phyloP scores from a whole-genome alignment of 495 filamentous ascomycete genomes.

The Aspergillus panamensis region DNA sequence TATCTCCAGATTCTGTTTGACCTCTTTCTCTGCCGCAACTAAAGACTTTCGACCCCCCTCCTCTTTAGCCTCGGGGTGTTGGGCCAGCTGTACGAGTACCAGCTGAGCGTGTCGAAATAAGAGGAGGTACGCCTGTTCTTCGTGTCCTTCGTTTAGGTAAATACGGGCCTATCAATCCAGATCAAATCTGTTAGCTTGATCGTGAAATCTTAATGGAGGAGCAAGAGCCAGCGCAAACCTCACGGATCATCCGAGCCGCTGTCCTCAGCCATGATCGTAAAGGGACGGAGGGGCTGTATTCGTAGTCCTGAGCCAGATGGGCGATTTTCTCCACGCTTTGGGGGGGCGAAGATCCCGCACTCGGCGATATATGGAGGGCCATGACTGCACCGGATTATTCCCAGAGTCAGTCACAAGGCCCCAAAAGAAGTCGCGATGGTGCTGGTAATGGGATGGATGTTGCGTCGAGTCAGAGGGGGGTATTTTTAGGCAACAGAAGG shows the following conservation, averaged over 20 bases:
- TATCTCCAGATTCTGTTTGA: slow-evolving; percentile 51
- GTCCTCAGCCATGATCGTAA: slow-evolving; percentile 81
- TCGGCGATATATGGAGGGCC: slow-evolving; percentile 26
- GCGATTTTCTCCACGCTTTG: slow-evolving; percentile 71
- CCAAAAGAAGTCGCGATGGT: background rate
- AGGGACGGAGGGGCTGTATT: slow-evolving; percentile 70
- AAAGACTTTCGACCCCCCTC: slow-evolving; percentile 47
- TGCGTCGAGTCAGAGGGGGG: background rate
- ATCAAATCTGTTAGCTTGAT: background rate
- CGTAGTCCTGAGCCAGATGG: slow-evolving; percentile 66
- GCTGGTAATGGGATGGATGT: background rate
- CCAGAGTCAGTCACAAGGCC: background rate
- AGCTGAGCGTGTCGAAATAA: slow-evolving; percentile 78
- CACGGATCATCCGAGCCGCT: slow-evolving; percentile 69
- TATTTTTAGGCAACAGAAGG: slow-evolving; percentile 10
- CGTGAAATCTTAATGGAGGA: background rate
- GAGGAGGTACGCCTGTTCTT: slow-evolving; percentile 82
- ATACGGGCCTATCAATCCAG: slow-evolving; percentile 56
- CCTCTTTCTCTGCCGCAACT: slow-evolving; percentile 48
- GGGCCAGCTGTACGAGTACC: slow-evolving; percentile 55
- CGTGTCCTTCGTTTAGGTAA: slow-evolving; percentile 81
- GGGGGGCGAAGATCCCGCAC: slow-evolving; percentile 39
- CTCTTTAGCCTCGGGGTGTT: slow-evolving; percentile 55
- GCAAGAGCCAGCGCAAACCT: slow-evolving; percentile 49
- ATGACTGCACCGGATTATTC: slow-evolving; percentile 15